These are phyloP conservation scores for Cordyceps javanica DNA, from an alignment of 2,329 filamentous ascomycete genomes.

Conservation along the genomic window DNA sequence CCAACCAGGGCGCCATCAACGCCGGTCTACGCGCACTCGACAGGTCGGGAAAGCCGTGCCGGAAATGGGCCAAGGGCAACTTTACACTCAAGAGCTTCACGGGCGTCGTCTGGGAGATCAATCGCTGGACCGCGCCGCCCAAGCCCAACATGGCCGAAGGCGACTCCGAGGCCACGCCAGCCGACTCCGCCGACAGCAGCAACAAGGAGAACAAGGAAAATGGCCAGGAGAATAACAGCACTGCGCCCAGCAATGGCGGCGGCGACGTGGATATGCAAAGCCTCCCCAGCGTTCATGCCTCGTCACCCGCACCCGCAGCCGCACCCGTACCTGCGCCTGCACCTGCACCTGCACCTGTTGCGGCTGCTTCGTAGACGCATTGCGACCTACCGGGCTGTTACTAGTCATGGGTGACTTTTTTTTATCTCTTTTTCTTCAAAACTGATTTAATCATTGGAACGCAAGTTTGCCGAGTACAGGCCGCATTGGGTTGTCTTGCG, in stretches of 20 bases:
- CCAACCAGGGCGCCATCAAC: conserved; percentile 96
- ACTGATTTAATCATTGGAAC: too few species aligned
- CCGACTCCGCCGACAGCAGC: conserved; percentile 45
- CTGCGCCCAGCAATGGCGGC: conserved; percentile 36
- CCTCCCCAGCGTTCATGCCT: conserved; percentile 43
- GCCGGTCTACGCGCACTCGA: conserved; percentile 91
- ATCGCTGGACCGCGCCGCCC: conserved; percentile 74
- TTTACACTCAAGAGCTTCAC: conserved; percentile 91
- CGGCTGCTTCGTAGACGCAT: conserved; percentile 34
- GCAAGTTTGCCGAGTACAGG: not conserved
- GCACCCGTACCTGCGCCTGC: conserved; percentile 32
- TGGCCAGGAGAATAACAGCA: conserved; percentile 42
- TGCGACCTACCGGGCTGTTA: not conserved
- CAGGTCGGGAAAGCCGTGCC: conserved; percentile 83
- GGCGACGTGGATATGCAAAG: conserved; percentile 48
- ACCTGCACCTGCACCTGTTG: conserved; percentile 28
- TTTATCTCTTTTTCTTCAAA: not conserved
- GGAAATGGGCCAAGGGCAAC: conserved; percentile 79
- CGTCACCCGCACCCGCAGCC: conserved; percentile 41
- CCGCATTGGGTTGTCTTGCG: not conserved
- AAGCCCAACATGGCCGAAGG: conserved; percentile 42
- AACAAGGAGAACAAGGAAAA: conserved; percentile 63
- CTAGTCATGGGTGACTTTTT: not conserved
- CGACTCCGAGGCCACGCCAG: conserved; percentile 38
- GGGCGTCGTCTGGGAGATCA: conserved; percentile 73